These are phyloP conservation scores for Neotropicomus parvogracilis DNA, from an alignment of 1,284 basidiomycete genomes.

Conservation along the genomic window DNA sequence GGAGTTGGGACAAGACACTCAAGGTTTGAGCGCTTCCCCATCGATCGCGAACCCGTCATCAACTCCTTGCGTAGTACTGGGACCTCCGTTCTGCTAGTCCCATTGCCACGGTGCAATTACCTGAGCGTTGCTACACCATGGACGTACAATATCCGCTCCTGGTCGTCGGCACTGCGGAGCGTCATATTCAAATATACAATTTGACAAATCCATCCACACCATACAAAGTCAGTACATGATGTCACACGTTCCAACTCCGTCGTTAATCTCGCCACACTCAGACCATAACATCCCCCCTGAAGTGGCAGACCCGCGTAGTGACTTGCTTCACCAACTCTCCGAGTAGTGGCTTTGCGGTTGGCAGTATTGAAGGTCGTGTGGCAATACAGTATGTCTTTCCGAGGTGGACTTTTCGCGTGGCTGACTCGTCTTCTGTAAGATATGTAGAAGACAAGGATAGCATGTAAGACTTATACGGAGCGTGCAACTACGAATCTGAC, in stretches of 20 bases:
- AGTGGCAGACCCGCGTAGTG: slow-evolving; percentile 92
- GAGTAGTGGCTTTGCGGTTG: slow-evolving; percentile 83
- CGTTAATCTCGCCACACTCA: slow-evolving; percentile 30
- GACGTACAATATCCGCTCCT: slow-evolving; percentile 84
- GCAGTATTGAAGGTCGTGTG: slow-evolving; percentile 93
- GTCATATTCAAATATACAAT: slow-evolving; percentile 87
- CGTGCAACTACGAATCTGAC: slow-evolving; percentile 10
- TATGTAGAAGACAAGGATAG: slow-evolving; percentile 79
- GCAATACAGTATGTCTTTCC: slow-evolving; percentile 79
- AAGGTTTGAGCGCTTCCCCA: slow-evolving; percentile 48
- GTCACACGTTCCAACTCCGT: background rate
- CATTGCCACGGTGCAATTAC: slow-evolving; percentile 74
- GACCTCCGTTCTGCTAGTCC: slow-evolving; percentile 74
- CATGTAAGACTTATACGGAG: slow-evolving; percentile 39
- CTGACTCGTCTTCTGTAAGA: slow-evolving; percentile 37
- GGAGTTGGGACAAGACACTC: slow-evolving; percentile 85
- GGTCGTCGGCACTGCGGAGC: slow-evolving; percentile 92
- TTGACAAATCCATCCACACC: slow-evolving; percentile 74
- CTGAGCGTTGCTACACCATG: slow-evolving; percentile 88
- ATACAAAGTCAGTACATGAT: slow-evolving; percentile 55
- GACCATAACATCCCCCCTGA: slow-evolving; percentile 81
- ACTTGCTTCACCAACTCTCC: slow-evolving; percentile 75
- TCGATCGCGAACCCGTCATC: background rate
- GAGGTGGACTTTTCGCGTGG: background rate
- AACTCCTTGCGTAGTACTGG: slow-evolving; percentile 70